Evolutionary conservation across 805 yeast genomes (phyloP).

Genomic region (Candida pini): DNA sequence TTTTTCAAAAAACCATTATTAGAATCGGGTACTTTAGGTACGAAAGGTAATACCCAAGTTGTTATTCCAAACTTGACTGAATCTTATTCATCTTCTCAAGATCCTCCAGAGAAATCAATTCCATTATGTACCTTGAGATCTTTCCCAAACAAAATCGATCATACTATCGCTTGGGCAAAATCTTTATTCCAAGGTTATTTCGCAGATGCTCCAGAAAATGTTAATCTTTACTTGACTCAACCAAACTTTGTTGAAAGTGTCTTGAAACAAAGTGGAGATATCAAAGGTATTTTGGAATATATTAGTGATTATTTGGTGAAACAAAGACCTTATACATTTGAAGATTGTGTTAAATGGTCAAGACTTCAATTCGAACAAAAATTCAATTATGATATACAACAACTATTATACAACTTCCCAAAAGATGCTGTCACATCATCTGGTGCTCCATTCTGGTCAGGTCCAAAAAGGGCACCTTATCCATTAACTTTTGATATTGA

Average conservation of each 20-base stretch:
- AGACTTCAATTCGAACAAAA: constrained; percentile 81
- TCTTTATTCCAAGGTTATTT: constrained; percentile 89
- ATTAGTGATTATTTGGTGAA: constrained; percentile 62
- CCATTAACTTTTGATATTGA: constrained; percentile 75
- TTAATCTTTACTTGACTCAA: constrained; percentile 82
- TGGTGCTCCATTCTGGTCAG: constrained; percentile 97
- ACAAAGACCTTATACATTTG: constrained; percentile 82
- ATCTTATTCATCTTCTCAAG: constrained; percentile 92
- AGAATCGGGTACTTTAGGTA: constrained; percentile 97
- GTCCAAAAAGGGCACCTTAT: constrained; percentile 93
- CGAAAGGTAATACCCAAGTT: constrained; percentile 97
- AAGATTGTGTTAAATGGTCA: constrained; percentile 95
- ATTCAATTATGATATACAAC: constrained; percentile 80
- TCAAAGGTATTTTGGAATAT: constrained; percentile 79
- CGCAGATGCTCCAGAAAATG: constrained; percentile 87
- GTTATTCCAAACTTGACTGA: constrained; percentile 91
- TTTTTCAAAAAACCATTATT: constrained; percentile 85
- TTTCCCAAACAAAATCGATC: constrained; percentile 97
- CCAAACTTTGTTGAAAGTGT: constrained; percentile 90
- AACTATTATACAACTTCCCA: constrained; percentile 91
- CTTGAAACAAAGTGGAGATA: constrained; percentile 88
- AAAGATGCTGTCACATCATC: constrained; percentile 82
- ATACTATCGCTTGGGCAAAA: constrained; percentile 99
- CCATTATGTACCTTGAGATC: constrained; percentile 96
- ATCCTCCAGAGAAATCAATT: constrained; percentile 97